Evolutionary conservation across 345 rosid genomes (phyloP), one percentile per base, ranked within the genome.

Genomic region (Microthlaspi erraticum): DNA sequence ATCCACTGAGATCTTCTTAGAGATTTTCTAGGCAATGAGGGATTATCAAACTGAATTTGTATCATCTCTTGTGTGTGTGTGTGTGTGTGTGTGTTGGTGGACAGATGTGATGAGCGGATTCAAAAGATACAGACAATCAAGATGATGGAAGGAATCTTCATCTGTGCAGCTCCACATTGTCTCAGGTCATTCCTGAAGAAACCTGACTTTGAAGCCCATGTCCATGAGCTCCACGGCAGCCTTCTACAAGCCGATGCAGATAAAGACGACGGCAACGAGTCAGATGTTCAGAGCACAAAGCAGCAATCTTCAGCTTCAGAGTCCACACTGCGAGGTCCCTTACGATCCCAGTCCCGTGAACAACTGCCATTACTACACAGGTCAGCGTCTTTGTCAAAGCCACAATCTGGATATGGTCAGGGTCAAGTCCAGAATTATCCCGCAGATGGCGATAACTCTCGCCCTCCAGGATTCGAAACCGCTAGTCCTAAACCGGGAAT

Each of bases 91-190:
- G 5, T 43, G 14, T 38, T 43, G 7, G 54, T 45, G 59, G 60
- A 70, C 41, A 91, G 99, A 41, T 91, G 98, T 74, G 99, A 94
- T 79, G 99, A 94, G 33, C 93, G 98, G 13, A 89, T 94, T 45
- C 96, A 88, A 77, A 91, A 91, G 85, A 94, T 94, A 55, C 98
- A 94, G 74, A 88, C 98, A 12, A 94, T 94, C 75, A 94, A 91
- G 81, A 81, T 94, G 81, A 89, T 94, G 99, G 98, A 91, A 70
- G 96, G 99, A 52, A 85, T 94, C 76, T 91, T 85, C 83, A 84
- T 94, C 46, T 91, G 99, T 84, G 99, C 99, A 52, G 99, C 99
- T 54, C 96, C 99, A 71, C 97, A 94, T 72, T 94, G 99, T 77
- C 92, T 94, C 19, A 89, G 83, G 72, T 94, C 99, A 19, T 94